Percentiles rank a stretch among this genome's conserved stretches.
phyloP scores from a whole-genome alignment of 352 stramenopile species.

The Pythium dissimile region DNA sequence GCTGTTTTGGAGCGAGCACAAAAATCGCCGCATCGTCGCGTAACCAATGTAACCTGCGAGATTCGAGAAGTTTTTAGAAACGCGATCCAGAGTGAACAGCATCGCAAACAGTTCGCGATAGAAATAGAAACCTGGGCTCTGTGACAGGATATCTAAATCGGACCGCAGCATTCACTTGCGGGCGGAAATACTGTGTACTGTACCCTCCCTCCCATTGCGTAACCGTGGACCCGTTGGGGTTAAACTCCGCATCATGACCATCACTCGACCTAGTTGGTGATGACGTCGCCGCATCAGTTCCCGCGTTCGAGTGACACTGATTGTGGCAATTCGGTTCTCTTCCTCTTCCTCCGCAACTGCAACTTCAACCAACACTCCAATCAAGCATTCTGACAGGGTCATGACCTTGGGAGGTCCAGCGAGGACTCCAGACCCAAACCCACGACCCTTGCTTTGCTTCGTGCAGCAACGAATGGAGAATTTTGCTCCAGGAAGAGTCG shows the following conservation, averaged over 20 bases:
- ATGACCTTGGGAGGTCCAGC: no score
- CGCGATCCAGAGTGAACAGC: neutral
- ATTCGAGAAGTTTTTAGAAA: slow-evolving; percentile 19
- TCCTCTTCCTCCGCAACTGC: neutral
- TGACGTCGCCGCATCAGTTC: slow-evolving; percentile 6
- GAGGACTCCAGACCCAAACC: no score
- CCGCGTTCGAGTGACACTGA: slow-evolving; percentile 9
- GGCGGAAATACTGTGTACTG: neutral
- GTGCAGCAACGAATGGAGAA: no score
- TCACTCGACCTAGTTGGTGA: neutral
- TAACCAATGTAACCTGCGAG: slow-evolving; percentile 17
- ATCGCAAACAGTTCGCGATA: no score
- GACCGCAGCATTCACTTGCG: no score
- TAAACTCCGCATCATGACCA: slow-evolving; percentile 14
- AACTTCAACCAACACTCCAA: slow-evolving; percentile 9
- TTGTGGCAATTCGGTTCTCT: no score
- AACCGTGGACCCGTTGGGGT: neutral
- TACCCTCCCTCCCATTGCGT: neutral
- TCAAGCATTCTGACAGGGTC: neutral
- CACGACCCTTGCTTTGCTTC: no score
- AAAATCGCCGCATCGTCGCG: slow-evolving; percentile 12
- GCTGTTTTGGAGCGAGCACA: neutral
- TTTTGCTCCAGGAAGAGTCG: no score
- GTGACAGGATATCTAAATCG: no score
- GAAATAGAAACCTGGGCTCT: slow-evolving; percentile 12